Evolutionary conservation across 768 basidiomycete genomes (phyloP).

Genomic region (Harrya chromipes): DNA sequence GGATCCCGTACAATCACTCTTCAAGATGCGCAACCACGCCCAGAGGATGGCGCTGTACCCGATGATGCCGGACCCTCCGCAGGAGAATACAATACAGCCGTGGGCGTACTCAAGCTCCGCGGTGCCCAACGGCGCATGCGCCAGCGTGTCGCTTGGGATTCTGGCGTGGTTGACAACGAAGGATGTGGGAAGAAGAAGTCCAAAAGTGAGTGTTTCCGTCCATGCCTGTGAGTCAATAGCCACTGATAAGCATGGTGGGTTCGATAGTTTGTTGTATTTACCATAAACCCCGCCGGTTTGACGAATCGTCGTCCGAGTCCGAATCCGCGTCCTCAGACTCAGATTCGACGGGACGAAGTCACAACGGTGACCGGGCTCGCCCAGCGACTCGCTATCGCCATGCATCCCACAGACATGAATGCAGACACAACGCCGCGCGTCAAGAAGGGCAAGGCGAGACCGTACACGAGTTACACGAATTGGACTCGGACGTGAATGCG

Average conservation of each 20-base stretch:
- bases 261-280: conserved; percentile 92
- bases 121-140: conserved; percentile 45
- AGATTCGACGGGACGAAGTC: conserved; percentile 1
- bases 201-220: conserved; percentile 64
- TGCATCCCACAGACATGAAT: conserved; percentile 1
- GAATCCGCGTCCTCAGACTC: conserved; percentile 46
- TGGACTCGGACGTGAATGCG: conserved; percentile 40
- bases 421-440: background rate
- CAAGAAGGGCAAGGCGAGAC: conserved; percentile 8
- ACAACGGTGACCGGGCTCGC: conserved; percentile 11
- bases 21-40: conserved; percentile 33
- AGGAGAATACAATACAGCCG: conserved; percentile 19
- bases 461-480: conserved; percentile 19
- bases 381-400: conserved; percentile 5
- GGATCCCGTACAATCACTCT: conserved; percentile 56
- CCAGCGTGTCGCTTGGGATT: conserved; percentile 76
- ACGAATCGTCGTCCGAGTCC: conserved; percentile 75
- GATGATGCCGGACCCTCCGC: conserved; percentile 7
- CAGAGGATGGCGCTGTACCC: conserved; percentile 21
- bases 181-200: conserved; percentile 86
- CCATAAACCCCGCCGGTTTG: conserved; percentile 74
- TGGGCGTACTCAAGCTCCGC: conserved; percentile 59
- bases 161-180: conserved; percentile 90
- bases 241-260: background rate
- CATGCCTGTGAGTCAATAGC: background rate